These are phyloP conservation scores for Paramecium caudatum DNA, from an alignment of 73 alveolate species.

Conservation along the genomic window DNA sequence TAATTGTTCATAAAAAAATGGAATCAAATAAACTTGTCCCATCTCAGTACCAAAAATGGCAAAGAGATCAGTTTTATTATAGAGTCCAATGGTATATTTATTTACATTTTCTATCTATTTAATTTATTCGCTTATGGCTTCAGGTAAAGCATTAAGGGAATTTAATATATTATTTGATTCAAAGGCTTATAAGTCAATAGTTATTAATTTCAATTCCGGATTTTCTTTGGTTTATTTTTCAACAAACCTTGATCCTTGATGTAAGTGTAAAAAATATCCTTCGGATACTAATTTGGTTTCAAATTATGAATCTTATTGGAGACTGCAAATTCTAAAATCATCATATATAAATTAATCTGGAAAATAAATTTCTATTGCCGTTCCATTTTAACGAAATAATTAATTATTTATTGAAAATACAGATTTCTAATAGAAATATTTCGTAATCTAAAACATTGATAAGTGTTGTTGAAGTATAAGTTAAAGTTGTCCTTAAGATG, in stretches of 20 bases:
- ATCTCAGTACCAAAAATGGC: conserved; percentile 10
- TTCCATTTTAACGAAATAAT: conserved; percentile 44
- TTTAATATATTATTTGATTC: not conserved
- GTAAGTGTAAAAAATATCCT: not conserved
- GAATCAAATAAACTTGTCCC: not conserved
- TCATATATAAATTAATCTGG: not conserved
- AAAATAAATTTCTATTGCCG: not conserved
- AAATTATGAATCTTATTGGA: not conserved
- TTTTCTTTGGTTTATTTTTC: not conserved
- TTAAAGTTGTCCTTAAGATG: not conserved
- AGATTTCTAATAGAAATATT: conserved; percentile 9
- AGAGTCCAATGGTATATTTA: conserved; percentile 4
- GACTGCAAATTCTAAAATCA: conserved; percentile 13
- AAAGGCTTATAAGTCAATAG: not conserved
- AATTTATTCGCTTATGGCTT: not conserved
- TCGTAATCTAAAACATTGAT: not conserved
- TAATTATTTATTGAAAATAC: conserved; percentile 19
- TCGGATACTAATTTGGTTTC: conserved; percentile 5
- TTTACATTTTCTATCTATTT: not conserved
- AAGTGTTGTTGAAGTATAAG: not conserved
- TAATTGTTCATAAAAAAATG: conserved; percentile 40
- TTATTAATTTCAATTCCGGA: not conserved
- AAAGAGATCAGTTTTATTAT: conserved; percentile 43
- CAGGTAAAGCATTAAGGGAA: not conserved
- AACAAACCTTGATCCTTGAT: conserved; percentile 12